Conservation (phyloP, 305 asterid genomes). For the Rubia peregrina region DNA sequence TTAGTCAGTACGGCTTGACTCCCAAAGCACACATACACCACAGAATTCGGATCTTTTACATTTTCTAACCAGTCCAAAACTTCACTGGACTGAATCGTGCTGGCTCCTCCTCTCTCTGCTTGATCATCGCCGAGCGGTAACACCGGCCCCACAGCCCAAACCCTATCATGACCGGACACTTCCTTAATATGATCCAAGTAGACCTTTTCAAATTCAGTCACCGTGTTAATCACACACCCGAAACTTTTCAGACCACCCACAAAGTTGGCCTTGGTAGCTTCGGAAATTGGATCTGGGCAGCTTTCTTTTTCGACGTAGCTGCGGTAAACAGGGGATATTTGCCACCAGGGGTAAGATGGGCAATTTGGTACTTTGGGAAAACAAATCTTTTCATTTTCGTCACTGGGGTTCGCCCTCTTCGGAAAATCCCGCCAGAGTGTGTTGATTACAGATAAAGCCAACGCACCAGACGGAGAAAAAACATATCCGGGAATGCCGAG, state of each 20-base stretch:
- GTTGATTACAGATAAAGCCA: constrained; percentile 33
- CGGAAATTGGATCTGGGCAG: constrained; percentile 26
- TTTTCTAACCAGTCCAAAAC: constrained; percentile 47
- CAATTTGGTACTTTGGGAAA: constrained; percentile 33
- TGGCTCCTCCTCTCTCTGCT: constrained; percentile 49
- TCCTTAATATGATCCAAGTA: constrained; percentile 35
- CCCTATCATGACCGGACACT: constrained; percentile 39
- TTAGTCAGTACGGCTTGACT: constrained; percentile 63
- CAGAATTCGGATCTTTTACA: constrained; percentile 33
- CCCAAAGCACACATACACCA: constrained; percentile 61
- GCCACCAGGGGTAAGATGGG: constrained; percentile 71
- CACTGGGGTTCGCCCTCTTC: constrained; percentile 13
- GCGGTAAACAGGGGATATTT: constrained; percentile 50
- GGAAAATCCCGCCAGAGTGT: constrained; percentile 50
- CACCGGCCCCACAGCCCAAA: constrained; percentile 66
- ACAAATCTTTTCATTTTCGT: constrained; percentile 28
- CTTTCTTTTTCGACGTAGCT: constrained; percentile 25
- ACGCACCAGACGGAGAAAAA: constrained; percentile 66
- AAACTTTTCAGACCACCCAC: constrained; percentile 28
- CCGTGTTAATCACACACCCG: constrained; percentile 54
- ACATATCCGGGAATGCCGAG: constrained; percentile 44
- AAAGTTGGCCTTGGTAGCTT: constrained; percentile 30
- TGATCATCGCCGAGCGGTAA: constrained; percentile 25
- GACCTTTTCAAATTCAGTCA: constrained; percentile 34
- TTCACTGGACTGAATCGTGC: constrained; percentile 21